Evolutionary conservation across 805 yeast genomes (phyloP).

Genomic region (Yarrowia porcina): DNA sequence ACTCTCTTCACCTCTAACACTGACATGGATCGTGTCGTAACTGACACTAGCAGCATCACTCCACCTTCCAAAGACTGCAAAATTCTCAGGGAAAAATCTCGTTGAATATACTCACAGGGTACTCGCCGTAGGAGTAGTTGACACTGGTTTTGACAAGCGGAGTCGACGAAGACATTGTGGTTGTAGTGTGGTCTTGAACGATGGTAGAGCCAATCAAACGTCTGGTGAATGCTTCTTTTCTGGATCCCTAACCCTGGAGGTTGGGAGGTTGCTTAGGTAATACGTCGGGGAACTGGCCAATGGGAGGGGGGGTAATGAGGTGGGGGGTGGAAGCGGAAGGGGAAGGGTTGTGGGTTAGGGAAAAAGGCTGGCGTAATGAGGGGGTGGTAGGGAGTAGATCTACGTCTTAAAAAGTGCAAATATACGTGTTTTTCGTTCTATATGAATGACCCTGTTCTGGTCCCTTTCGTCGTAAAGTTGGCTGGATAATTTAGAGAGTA

Average conservation of each 20-base stretch:
- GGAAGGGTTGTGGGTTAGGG: neutral
- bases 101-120: slow-evolving; percentile 19
- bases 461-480: too few relatives aligned
- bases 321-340: neutral
- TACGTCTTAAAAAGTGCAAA: too few relatives aligned
- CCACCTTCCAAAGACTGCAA: neutral
- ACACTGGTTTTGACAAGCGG: slow-evolving; percentile 24
- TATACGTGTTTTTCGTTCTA: neutral
- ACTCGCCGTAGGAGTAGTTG: slow-evolving; percentile 23
- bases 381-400: neutral
- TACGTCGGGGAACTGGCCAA: neutral
- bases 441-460: too few relatives aligned
- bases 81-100: neutral
- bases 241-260: slow-evolving; percentile 22
- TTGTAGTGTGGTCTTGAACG: slow-evolving; percentile 21
- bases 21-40: neutral
- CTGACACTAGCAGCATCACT: neutral
- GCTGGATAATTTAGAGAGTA: neutral
- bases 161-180: slow-evolving; percentile 24
- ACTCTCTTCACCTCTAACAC: too few relatives aligned
- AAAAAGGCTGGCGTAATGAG: neutral
- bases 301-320: neutral
- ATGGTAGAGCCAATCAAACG: slow-evolving; percentile 24
- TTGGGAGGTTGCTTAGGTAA: slow-evolving; percentile 8
- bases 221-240: slow-evolving; percentile 21